A percentile compares a stretch with the other conserved stretches of the same genome.
These are phyloP conservation scores for Kodamaea nitidulidarum DNA, from an alignment of 805 yeast genomes.

Conservation along the genomic window DNA sequence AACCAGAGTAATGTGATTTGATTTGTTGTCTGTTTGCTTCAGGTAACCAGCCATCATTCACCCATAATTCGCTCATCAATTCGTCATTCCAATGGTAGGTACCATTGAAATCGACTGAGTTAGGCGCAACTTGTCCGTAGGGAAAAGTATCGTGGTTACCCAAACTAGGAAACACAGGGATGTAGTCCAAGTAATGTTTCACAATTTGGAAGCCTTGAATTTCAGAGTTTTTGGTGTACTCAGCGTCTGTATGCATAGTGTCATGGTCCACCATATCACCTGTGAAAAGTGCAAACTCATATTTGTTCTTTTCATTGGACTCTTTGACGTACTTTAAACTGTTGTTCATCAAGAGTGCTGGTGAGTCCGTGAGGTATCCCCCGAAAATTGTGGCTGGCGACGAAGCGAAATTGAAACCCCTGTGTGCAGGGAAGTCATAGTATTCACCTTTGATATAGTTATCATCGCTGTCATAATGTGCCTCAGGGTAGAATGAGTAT, in stretches of 20 bases:
- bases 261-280: constrained; percentile 75
- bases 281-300: constrained; percentile 63
- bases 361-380: constrained; percentile 61
- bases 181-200: constrained; percentile 46
- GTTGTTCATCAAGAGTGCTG: constrained; percentile 56
- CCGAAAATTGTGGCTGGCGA: constrained; percentile 62
- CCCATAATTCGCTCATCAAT: constrained; percentile 34
- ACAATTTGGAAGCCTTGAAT: constrained; percentile 63
- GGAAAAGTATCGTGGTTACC: constrained; percentile 77
- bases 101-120: constrained; percentile 22
- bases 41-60: constrained; percentile 36
- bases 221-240: constrained; percentile 67
- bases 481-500: constrained; percentile 29
- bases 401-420: constrained; percentile 31
- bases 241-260: constrained; percentile 47
- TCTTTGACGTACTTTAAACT: constrained; percentile 45
- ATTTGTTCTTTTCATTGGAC: constrained; percentile 33
- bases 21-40: constrained; percentile 20
- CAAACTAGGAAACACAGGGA: constrained; percentile 58
- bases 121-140: constrained; percentile 62
- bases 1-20: constrained; percentile 57
- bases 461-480: constrained; percentile 24
- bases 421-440: constrained; percentile 25
- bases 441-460: constrained; percentile 29
- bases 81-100: constrained; percentile 38